These are phyloP conservation scores for Boletellus sp. DNA, from an alignment of 1,284 basidiomycete genomes.

Conservation along the genomic window DNA sequence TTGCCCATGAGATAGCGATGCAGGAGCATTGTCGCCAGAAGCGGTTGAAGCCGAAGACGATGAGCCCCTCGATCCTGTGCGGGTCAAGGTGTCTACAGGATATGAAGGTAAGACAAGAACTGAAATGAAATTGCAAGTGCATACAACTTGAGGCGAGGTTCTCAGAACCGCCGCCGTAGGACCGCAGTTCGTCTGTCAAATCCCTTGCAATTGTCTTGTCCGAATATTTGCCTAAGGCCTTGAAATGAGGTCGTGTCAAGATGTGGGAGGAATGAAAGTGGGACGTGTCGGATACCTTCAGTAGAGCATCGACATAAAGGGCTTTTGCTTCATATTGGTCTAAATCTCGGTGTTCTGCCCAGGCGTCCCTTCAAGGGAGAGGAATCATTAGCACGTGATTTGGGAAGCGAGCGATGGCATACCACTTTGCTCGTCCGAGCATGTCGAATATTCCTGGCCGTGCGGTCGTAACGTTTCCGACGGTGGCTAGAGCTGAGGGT, in stretches of 20 bases:
- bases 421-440: conserved; percentile 95
- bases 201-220: conserved; percentile 77
- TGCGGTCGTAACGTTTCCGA: conserved; percentile 77
- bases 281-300: conserved; percentile 56
- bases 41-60: conserved; percentile 59
- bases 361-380: conserved; percentile 75
- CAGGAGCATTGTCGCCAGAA: conserved; percentile 41
- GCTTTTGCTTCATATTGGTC: conserved; percentile 81
- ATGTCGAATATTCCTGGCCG: conserved; percentile 91
- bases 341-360: conserved; percentile 87
- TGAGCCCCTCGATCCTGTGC: conserved; percentile 45
- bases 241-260: conserved; percentile 2
- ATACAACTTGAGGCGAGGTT: conserved; percentile 69
- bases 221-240: conserved; percentile 82
- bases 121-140: conserved; percentile 20
- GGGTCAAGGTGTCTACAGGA: conserved; percentile 19
- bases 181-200: conserved; percentile 81
- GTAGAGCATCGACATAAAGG: conserved; percentile 83
- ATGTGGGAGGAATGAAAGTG: neutral
- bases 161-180: conserved; percentile 68
- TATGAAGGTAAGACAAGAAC: conserved; percentile 1
- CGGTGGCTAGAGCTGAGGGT: conserved; percentile 60
- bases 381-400: conserved; percentile 28
- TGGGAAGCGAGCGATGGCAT: conserved; percentile 15
- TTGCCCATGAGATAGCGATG: conserved; percentile 18